Base-by-base conservation (phyloP, 2,329 filamentous ascomycete genomes). In the Chalaropsis ovoidea region DNA sequence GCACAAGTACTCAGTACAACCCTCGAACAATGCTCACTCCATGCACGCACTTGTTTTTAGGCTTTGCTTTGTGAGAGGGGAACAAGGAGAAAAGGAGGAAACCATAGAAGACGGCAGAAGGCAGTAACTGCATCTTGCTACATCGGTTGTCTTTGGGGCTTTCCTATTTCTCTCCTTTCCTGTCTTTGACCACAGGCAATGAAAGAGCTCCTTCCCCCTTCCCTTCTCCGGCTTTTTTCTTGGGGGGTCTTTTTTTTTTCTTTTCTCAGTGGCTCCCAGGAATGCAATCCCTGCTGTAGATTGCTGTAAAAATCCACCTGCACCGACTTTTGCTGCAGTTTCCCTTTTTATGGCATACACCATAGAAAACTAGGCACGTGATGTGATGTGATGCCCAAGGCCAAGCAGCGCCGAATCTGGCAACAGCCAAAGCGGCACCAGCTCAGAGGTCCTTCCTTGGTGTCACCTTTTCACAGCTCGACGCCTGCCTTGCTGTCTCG, bases 211-310 rank as follows among this genome's bases (percentile, higher is more conserved):
- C 49, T 56, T n/a, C 47, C 22, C 8, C 47, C 47, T n/a, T n/a
- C 8, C 47, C 47, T n/a, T n/a, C 27, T 11, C 52, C 17, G 52
- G 52, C 27, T 3, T 43, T 10, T 22, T 49, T 6, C 31, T 31
- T n/a, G n/a, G n/a, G n/a, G 52, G 52, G 13, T 3, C 13, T 10
- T 22, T 49, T 6, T 6, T 31, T 3, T 43, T 10, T 22, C 19
- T 6, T 6, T 31, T 24, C 47, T 24, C 19, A 22, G 47, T 49
- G 47, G 47, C 2, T 22, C 13, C 1, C 6, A 56, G 52, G 52
- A 56, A 56, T 56, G 52, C 24, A 15, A 56, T 56, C 52, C 52
- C 52, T 56, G 52, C n/a, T 27, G 49, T n/a, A 47, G 22, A 43
- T 17, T 49, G 17, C 24, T 58, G 52, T 7, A 64, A 19, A 19